phyloP scores from a whole-genome alignment of 2,329 filamentous ascomycete genomes.

The Trichophyton schoenleinii region DNA sequence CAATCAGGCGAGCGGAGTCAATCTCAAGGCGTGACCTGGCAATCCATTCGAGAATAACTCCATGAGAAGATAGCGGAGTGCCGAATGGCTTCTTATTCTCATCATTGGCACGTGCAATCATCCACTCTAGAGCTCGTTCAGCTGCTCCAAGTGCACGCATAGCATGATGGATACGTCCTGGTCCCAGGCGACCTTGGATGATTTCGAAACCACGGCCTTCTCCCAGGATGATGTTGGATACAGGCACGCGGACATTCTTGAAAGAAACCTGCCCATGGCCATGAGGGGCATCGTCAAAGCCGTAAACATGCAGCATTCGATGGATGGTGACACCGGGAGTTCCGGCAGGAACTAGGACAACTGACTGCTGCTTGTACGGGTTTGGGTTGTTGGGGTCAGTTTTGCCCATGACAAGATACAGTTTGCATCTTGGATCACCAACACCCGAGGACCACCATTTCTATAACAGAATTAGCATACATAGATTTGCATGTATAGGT shows the following conservation, averaged over 20 bases:
- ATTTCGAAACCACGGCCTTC: slow-evolving; percentile 95
- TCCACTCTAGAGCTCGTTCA: slow-evolving; percentile 85
- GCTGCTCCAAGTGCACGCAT: slow-evolving; percentile 91
- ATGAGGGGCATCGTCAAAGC: slow-evolving; percentile 96
- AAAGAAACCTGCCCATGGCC: slow-evolving; percentile 91
- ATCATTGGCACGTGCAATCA: slow-evolving; percentile 90
- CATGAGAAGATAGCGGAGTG: slow-evolving; percentile 74
- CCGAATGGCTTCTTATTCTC: slow-evolving; percentile 82
- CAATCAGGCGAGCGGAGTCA: slow-evolving; percentile 75
- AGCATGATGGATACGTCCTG: slow-evolving; percentile 92
- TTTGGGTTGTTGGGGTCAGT: slow-evolving; percentile 62
- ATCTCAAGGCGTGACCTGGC: slow-evolving; percentile 88
- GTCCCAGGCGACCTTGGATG: slow-evolving; percentile 90
- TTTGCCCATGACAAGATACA: slow-evolving; percentile 98
- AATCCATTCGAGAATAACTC: slow-evolving; percentile 89
- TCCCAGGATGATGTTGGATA: slow-evolving; percentile 72
- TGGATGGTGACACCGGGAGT: slow-evolving; percentile 82
- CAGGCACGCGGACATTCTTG: slow-evolving; percentile 77
- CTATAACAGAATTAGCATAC: slow-evolving; percentile 28
- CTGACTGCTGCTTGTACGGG: slow-evolving; percentile 81
- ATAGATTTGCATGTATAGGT: slow-evolving; percentile 10
- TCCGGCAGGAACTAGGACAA: slow-evolving; percentile 71
- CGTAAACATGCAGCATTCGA: slow-evolving; percentile 87
- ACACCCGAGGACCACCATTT: slow-evolving; percentile 99
- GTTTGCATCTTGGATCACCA: slow-evolving; percentile 77